Percentiles rank a stretch among this genome's conserved stretches.
Evolutionary conservation across 768 basidiomycete genomes (phyloP).

Genomic region (Chalciporus sphaerocephalus): DNA sequence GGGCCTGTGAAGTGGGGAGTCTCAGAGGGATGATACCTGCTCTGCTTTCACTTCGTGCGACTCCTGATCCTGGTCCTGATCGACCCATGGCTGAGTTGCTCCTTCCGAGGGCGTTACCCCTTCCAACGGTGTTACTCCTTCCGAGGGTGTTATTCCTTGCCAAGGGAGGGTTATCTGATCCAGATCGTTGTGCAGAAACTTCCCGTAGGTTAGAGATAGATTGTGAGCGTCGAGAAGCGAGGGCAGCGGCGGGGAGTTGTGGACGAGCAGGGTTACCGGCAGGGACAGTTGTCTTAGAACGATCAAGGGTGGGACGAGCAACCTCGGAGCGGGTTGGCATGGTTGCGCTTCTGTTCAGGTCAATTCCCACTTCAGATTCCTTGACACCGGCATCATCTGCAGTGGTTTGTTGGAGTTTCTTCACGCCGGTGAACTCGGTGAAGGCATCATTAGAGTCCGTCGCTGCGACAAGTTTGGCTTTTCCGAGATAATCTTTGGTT

Average conservation of each 20-base stretch:
- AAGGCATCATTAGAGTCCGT: slow-evolving; percentile 71
- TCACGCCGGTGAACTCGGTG: slow-evolving; percentile 76
- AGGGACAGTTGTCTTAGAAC: slow-evolving; percentile 55
- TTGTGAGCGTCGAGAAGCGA: slow-evolving; percentile 17
- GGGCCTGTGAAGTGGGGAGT: slow-evolving; percentile 4
- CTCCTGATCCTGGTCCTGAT: slow-evolving; percentile 22
- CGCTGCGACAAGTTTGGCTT: slow-evolving; percentile 85
- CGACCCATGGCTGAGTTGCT: not conserved
- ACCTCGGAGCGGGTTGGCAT: slow-evolving; percentile 30
- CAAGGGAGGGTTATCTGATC: too few relatives aligned
- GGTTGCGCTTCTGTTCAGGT: slow-evolving; percentile 48
- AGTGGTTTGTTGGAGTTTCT: slow-evolving; percentile 53
- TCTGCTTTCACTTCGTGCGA: slow-evolving; percentile 1
- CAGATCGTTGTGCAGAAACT: slow-evolving; percentile 14
- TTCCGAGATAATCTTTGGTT: slow-evolving; percentile 86
- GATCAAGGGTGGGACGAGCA: slow-evolving; percentile 35
- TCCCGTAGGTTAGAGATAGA: slow-evolving; percentile 17
- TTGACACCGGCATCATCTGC: slow-evolving; percentile 20
- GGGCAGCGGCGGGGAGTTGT: not conserved
- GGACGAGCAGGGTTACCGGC: not conserved
- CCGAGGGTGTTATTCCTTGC: too few relatives aligned
- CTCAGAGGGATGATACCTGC: slow-evolving; percentile 5
- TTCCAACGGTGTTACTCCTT: slow-evolving; percentile 40
- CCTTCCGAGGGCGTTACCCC: slow-evolving; percentile 2
- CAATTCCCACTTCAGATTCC: not conserved